These are phyloP conservation scores for Didymella arachidicola DNA, from an alignment of 2,329 filamentous ascomycete species.

Conservation along the genomic window DNA sequence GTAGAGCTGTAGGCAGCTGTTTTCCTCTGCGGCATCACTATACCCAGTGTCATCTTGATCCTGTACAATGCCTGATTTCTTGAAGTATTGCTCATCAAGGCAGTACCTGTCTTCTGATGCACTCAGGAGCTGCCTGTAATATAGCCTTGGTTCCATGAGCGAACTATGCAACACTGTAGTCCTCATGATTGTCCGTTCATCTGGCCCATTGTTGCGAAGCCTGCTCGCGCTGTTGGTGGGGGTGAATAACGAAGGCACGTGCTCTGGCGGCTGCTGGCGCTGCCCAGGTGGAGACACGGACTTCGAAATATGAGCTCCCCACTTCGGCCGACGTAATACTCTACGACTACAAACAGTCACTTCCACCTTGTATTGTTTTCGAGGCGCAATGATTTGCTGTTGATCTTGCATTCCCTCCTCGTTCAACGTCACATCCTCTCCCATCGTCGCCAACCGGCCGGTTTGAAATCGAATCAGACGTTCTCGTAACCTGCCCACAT, in stretches of 20 bases:
- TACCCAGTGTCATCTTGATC: too few species aligned
- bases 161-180: too few species aligned
- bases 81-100: neutral
- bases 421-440: neutral
- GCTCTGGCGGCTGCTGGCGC: conserved; percentile 27
- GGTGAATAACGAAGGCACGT: conserved; percentile 29
- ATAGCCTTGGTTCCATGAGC: too few species aligned
- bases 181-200: neutral
- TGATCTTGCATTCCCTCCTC: conserved; percentile 11
- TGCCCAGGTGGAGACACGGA: conserved; percentile 30
- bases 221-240: neutral
- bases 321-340: conserved; percentile 36
- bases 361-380: conserved; percentile 10
- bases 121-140: too few species aligned
- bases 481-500: conserved; percentile 17
- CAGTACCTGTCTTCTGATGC: neutral
- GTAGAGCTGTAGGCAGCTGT: neutral
- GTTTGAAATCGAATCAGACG: conserved; percentile 23
- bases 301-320: conserved; percentile 47
- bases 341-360: conserved; percentile 17
- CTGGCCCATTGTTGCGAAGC: too few species aligned
- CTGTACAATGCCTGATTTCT: too few species aligned
- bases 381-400: conserved; percentile 16
- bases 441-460: conserved; percentile 5
- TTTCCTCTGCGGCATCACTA: neutral